Evolutionary conservation across 257 asterid species (phyloP), one percentile per base, ranked within the genome.

Genomic region (Solanum appendiculatum): DNA sequence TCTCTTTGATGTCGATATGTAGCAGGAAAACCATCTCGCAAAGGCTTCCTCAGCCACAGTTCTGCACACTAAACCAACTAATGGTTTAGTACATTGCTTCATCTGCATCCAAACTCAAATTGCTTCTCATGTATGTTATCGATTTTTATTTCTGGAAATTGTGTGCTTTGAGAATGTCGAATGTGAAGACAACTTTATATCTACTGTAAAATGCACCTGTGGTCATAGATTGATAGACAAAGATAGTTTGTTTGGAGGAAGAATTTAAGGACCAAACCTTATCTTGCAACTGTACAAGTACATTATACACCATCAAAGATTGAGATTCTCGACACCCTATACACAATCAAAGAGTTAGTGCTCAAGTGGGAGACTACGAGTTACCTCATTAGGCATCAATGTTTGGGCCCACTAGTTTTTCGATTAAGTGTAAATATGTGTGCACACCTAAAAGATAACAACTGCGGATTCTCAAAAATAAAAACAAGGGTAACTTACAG

Each of bases 401-500:
- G 63, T 48, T 54, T 3, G 0, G 11, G 63, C 25, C 63, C 63
- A 54, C 11, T 21, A 20, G 64, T 20, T 54, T 54, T 54, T 60
- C 31, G 6, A 60, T 23, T n/a, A 7, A 5, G 21, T 48, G 56
- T 21, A 48, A 48, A 48, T 48, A 48, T 48, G 56, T 0, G 56
- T 48, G 14, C 46, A 42, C 46, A 42, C 46, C 46, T 42, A 42
- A 39, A 42, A 40, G 46, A 42, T 42, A 42, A 42, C 46, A 42
- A 10, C 56, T 16, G 56, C 0, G 7, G 0, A 46, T 14, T 46
- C 20, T 0, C 56, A 51, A 6, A 18, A 18, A 54, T 23, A 58
- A 23, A 58, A 58, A n/a, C 18, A 63, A n/a, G n/a, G n/a, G n/a
- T n/a, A n/a, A n/a, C n/a, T n/a, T n/a, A n/a, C n/a, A n/a, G n/a